Base-by-base conservation (phyloP, 768 basidiomycete genomes). In the Suillus ampliporus region DNA sequence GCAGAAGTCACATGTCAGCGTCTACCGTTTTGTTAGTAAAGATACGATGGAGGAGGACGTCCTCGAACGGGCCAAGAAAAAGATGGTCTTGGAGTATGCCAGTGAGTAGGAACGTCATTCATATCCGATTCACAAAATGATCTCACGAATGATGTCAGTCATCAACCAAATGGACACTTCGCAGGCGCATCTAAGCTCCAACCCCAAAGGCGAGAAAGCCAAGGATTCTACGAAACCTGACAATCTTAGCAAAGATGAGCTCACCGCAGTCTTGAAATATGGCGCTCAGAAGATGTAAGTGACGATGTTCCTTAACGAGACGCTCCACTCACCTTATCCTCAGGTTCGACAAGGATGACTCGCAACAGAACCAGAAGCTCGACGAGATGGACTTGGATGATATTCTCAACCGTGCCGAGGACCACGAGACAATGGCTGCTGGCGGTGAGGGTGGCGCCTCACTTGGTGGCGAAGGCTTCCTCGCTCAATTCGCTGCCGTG, bases 141-240 rank as follows among this genome's bases (percentile, higher is more conserved):
- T 44, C 46, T 31, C 57, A 28, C 52, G 17, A 34, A 21, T 59
- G 54, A 59, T 46, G 58, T n/a, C 74, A 97, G 95, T 99, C 80
- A 98, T 99, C 82, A 97, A 98, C 78, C 97, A 99, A 79, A 97
- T 99, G 92, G 97, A 99, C 79, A 99, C 97, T 26, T 95, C 96
- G 46, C 97, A 98, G 67, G 93, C 94, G 47, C 94, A 98, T 77
- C 87, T 99, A 58, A 90, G 94, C 72, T 90, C 91, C 61, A 95
- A 94, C 72, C 90, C 91, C 60, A 95, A 94, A 71, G 83, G 85
- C 21, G 76, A 83, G 35, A 82, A 83, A 68, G 69, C 76, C 61
- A 92, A 90, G 72, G 91, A 92, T 57, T 76, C 84, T 23, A 77
- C 83, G 64, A 95, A 94, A 74, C 86, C 92, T 3, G 91, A 91